Conservation (phyloP, 228 moss, liverwort and hornwort genomes). For the Sphagnum fallax region DNA sequence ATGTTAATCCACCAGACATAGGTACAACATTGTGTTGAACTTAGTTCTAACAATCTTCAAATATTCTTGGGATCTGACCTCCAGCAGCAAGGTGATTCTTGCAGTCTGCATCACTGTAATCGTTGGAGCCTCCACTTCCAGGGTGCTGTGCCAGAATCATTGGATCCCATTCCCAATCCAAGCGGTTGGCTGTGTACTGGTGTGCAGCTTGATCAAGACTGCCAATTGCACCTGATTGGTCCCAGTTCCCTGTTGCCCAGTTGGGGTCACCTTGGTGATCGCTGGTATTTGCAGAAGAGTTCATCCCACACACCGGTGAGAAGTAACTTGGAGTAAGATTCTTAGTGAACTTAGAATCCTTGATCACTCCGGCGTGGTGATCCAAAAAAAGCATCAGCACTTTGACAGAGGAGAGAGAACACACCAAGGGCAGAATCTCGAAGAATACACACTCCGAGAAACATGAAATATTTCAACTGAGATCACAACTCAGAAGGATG, state of each 20-base stretch:
- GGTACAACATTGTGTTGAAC: no score
- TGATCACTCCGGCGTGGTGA: no score
- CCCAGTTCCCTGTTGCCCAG: conserved; percentile 95
- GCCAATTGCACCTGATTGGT: conserved; percentile 66
- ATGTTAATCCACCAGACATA: no score
- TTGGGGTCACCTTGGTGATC: conserved; percentile 94
- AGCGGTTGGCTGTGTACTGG: conserved; percentile 46
- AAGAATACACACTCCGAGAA: no score
- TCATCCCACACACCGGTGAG: conserved; percentile 94
- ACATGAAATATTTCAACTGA: no score
- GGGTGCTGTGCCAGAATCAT: conserved; percentile 65
- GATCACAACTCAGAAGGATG: no score
- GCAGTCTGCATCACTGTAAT: conserved; percentile 51
- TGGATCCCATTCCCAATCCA: conserved; percentile 68
- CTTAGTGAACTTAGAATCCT: no score
- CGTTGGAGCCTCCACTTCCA: conserved; percentile 44
- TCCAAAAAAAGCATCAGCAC: no score
- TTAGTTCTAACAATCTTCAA: no score
- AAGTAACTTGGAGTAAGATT: conserved; percentile 12
- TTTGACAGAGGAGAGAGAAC: no score
- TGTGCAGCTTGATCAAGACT: conserved; percentile 72
- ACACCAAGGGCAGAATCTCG: no score
- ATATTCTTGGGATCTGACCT: conserved; percentile 12
- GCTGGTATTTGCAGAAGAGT: conserved; percentile 90
- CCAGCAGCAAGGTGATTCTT: conserved; percentile 52